phyloP scores from a whole-genome alignment of 2,329 filamentous ascomycete species.

The Aureobasidium sp. region DNA sequence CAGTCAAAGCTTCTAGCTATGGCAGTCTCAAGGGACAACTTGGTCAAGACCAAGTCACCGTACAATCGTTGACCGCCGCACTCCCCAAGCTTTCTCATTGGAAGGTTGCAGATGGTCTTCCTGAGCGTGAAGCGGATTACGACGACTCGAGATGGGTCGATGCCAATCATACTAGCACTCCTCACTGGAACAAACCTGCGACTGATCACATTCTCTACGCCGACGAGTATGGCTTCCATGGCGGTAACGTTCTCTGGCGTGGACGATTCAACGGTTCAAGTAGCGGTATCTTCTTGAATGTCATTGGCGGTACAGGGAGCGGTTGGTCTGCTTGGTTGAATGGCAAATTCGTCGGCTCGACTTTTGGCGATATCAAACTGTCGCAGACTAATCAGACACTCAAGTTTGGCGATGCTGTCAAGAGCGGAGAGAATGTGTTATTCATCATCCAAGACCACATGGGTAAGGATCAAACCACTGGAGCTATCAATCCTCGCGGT shows the following conservation, averaged over 20 bases:
- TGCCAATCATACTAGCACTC: conserved; percentile 40
- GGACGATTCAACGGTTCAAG: conserved; percentile 45
- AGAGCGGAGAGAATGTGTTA: conserved; percentile 50
- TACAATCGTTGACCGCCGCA: too few species aligned
- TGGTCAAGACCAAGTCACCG: too few species aligned
- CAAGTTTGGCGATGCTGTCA: conserved; percentile 56
- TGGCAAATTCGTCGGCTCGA: conserved; percentile 61
- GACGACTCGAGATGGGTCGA: conserved; percentile 51
- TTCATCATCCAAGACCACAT: conserved; percentile 68
- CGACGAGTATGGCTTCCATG: conserved; percentile 47
- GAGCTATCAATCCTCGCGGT: conserved; percentile 56
- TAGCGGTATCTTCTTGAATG: conserved; percentile 45
- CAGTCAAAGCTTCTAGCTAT: too few species aligned
- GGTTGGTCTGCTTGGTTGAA: conserved; percentile 68
- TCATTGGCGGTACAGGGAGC: conserved; percentile 58
- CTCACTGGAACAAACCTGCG: conserved; percentile 39
- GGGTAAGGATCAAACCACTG: conserved; percentile 62
- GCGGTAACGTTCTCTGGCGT: conserved; percentile 46
- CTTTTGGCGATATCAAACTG: conserved; percentile 54
- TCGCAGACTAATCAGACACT: conserved; percentile 46
- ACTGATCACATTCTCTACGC: conserved; percentile 46
- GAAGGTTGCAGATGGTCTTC: conserved; percentile 55
- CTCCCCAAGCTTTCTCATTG: conserved; percentile 51
- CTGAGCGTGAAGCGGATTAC: conserved; percentile 53
- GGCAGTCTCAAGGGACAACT: conserved; percentile 43